Evolutionary conservation across 2,329 filamentous ascomycete species (phyloP), one percentile per base, ranked within the genome.

Genomic region (Geosmithia putterillii): DNA sequence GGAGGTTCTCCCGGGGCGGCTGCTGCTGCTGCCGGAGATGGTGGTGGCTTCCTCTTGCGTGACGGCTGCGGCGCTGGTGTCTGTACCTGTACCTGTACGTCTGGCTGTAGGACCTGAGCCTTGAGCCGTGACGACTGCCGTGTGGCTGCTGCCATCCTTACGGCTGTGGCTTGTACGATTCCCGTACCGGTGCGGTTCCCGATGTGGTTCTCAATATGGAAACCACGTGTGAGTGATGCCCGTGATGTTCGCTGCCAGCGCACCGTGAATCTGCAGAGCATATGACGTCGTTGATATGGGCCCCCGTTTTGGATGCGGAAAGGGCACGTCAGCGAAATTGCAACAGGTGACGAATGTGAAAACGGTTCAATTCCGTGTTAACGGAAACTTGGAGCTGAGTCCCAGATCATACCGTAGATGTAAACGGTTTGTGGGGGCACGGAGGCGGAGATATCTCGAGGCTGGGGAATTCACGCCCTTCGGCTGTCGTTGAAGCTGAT

Each of bases 51-150:
- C 50, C 67, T 60, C 52, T 65, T 69, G 25, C 58, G 35, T n/a
- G n/a, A n/a, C 42, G 52, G 42, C 8, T 47, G 44, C 20, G 52
- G 44, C 1, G 55, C 50, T 15, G 53, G 43, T 17, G 48, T 41
- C 9, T 36, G 38, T 19, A 48, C 48, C n/a, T 17, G 44, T 46
- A 9, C 52, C 47, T 15, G 45, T 47, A 8, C 37, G 20, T 12
- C 47, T 47, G 17, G 44, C 47, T 12, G 52, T 47, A 18, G 46
- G n/a, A n/a, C 47, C 42, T 54, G 50, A n/a, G 50, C 56, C 47
- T 57, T 62, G 21, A 73, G 57, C 35, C 69, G 65, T 10, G 66
- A 60, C 3, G 64, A 67, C 19, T 61, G 57, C 35, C 64, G 58
- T 40, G 58, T 61, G 15, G 51, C 52, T 25, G 34, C 14, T 17